Percentiles rank a stretch among this genome's conserved stretches.
Evolutionary conservation across 129 eudicot genomes (phyloP).

Genomic region (Tanacetum coccineum): DNA sequence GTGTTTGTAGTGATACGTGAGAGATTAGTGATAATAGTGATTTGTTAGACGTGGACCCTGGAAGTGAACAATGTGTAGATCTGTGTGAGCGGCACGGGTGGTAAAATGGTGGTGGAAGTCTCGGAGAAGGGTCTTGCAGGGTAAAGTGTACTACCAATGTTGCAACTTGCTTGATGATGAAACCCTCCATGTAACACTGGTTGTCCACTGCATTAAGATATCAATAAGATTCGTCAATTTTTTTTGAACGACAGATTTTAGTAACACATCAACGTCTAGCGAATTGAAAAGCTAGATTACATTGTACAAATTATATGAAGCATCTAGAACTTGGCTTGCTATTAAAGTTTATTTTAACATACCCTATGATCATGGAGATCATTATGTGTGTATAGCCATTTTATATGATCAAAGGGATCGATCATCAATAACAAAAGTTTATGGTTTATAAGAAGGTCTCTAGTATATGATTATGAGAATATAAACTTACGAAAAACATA

Average conservation of each 20-base stretch:
- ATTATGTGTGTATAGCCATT: no score
- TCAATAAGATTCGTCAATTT: conserved; percentile 1
- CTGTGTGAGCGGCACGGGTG: conserved; percentile 41
- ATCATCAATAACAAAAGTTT: no score
- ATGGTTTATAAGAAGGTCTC: no score
- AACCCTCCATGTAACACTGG: conserved; percentile 61
- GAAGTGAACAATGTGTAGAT: conserved; percentile 51
- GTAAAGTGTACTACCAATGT: conserved; percentile 46
- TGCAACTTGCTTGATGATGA: conserved; percentile 45
- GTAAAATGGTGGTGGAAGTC: conserved; percentile 31
- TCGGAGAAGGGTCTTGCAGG: conserved; percentile 50
- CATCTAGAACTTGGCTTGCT: no score
- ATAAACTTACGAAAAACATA: conserved; percentile 12
- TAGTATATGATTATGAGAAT: neutral
- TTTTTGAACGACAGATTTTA: neutral
- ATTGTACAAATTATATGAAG: no score
- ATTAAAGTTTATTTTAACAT: no score
- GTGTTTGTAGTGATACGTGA: no score
- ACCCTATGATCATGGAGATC: no score
- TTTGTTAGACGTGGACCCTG: conserved; percentile 39
- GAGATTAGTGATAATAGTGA: conserved; percentile 41
- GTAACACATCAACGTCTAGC: no score
- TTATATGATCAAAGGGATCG: no score
- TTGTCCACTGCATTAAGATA: conserved; percentile 43
- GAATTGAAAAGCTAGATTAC: no score